These are phyloP conservation scores for Penicillium sp. DNA, from an alignment of 2,329 filamentous ascomycete genomes.

Conservation along the genomic window DNA sequence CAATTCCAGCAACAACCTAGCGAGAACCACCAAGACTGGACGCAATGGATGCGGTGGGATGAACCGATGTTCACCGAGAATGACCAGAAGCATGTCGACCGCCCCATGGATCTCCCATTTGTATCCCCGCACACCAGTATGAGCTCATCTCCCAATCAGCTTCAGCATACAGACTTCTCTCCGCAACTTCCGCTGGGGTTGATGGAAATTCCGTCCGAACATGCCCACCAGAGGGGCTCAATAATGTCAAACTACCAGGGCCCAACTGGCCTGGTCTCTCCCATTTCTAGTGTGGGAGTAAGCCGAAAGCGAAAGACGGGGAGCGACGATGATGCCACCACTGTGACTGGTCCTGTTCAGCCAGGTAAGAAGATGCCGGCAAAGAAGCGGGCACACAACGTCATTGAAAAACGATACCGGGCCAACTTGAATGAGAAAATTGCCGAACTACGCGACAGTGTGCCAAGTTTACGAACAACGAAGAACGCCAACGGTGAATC, in stretches of 20 bases:
- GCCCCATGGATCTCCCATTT: conserved; percentile 25
- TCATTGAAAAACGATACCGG: conserved; percentile 96
- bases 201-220: conserved; percentile 28
- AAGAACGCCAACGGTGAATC: conserved; percentile 50
- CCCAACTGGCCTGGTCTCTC: conserved; percentile 25
- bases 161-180: conserved; percentile 29
- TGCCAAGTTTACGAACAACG: conserved; percentile 82
- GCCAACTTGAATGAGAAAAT: conserved; percentile 98
- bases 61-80: conserved; percentile 34
- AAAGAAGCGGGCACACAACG: conserved; percentile 97
- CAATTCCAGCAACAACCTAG: conserved; percentile 19
- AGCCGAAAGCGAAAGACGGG: conserved; percentile 70
- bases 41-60: conserved; percentile 49
- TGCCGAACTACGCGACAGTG: conserved; percentile 83
- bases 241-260: conserved; percentile 5
- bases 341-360: conserved; percentile 30
- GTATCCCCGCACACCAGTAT: conserved; percentile 28
- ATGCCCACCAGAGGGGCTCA: background rate
- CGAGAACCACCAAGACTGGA: conserved; percentile 43
- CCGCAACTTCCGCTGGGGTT: conserved; percentile 33
- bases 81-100: conserved; percentile 27
- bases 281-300: conserved; percentile 22
- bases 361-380: conserved; percentile 55
- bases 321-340: conserved; percentile 47
- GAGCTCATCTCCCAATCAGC: conserved; percentile 20